A percentile compares a stretch with the other conserved stretches of the same genome.
These are phyloP conservation scores for Camellia sinensis DNA, from an alignment of 148 eudicot genomes.

Conservation along the genomic window DNA sequence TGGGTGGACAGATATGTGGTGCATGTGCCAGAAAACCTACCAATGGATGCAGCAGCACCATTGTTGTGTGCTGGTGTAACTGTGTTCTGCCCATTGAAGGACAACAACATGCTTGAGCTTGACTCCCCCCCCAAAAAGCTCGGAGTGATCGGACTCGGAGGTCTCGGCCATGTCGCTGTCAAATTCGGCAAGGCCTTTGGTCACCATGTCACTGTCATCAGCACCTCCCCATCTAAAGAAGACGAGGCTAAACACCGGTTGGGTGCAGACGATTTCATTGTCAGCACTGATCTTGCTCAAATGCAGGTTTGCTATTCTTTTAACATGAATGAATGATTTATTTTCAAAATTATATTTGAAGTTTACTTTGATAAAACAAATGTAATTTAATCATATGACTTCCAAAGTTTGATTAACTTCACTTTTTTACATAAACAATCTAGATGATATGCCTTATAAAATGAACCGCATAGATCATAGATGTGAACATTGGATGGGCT, in stretches of 20 bases:
- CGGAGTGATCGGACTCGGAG: slow-evolving; percentile 86
- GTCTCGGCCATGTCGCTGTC: slow-evolving; percentile 81
- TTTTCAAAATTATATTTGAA: too few species aligned
- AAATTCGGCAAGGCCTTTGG: slow-evolving; percentile 89
- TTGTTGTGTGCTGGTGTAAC: slow-evolving; percentile 85
- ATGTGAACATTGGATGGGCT: too few species aligned
- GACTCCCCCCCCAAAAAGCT: slow-evolving; percentile 46
- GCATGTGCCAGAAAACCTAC: slow-evolving; percentile 57
- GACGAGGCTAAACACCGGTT: slow-evolving; percentile 57
- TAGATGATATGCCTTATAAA: too few species aligned
- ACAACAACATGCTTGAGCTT: slow-evolving; percentile 51
- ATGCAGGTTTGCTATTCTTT: slow-evolving; percentile 71
- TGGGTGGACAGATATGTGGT: slow-evolving; percentile 57
- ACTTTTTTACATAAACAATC: too few species aligned
- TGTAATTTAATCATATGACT: too few species aligned
- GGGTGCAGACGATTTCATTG: slow-evolving; percentile 71
- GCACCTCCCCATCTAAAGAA: slow-evolving; percentile 86
- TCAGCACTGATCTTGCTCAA: slow-evolving; percentile 56
- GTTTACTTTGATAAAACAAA: too few species aligned
- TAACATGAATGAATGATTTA: too few species aligned
- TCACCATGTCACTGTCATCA: slow-evolving; percentile 81
- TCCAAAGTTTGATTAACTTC: too few species aligned
- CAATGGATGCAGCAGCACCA: slow-evolving; percentile 88
- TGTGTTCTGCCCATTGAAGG: slow-evolving; percentile 74
- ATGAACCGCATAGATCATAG: too few species aligned